These are phyloP conservation scores for Coelastrella sp. DNA, from an alignment of 139 green algal species.

Conservation along the genomic window DNA sequence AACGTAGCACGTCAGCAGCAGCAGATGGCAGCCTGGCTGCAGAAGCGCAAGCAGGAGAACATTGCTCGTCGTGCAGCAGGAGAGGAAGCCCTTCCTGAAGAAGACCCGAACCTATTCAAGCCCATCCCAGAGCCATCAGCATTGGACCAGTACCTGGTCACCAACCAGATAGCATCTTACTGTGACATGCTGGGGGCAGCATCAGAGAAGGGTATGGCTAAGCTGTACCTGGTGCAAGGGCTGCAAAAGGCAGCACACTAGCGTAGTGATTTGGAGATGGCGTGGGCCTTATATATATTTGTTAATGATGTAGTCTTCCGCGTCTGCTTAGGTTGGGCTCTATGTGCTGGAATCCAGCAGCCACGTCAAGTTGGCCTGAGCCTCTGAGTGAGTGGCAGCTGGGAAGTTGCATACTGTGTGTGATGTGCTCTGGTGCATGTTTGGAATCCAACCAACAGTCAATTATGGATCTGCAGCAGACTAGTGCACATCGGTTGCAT, in stretches of 20 bases:
- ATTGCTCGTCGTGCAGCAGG: conserved; percentile 74
- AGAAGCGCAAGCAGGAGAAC: conserved; percentile 94
- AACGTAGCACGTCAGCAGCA: conserved; percentile 84
- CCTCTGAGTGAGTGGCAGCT: too few species aligned
- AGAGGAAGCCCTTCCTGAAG: conserved; percentile 96
- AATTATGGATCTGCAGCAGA: too few species aligned
- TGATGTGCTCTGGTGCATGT: too few species aligned
- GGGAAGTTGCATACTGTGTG: too few species aligned
- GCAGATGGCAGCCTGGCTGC: conserved; percentile 80
- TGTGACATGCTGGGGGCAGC: conserved; percentile 64
- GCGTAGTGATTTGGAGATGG: background rate
- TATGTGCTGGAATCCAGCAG: too few species aligned
- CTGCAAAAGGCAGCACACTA: conserved; percentile 20
- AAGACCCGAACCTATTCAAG: conserved; percentile 93
- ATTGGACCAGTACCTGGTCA: conserved; percentile 94
- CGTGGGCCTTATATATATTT: too few species aligned
- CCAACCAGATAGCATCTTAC: conserved; percentile 75
- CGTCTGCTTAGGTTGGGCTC: too few species aligned
- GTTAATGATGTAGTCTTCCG: too few species aligned
- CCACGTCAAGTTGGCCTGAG: too few species aligned
- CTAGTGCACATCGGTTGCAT: too few species aligned
- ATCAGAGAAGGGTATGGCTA: conserved; percentile 47
- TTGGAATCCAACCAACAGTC: too few species aligned
- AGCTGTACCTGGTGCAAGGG: conserved; percentile 9
- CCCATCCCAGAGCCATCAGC: conserved; percentile 88